Base-by-base conservation (phyloP, 257 asterid species). In the Ilex aquifolium region DNA sequence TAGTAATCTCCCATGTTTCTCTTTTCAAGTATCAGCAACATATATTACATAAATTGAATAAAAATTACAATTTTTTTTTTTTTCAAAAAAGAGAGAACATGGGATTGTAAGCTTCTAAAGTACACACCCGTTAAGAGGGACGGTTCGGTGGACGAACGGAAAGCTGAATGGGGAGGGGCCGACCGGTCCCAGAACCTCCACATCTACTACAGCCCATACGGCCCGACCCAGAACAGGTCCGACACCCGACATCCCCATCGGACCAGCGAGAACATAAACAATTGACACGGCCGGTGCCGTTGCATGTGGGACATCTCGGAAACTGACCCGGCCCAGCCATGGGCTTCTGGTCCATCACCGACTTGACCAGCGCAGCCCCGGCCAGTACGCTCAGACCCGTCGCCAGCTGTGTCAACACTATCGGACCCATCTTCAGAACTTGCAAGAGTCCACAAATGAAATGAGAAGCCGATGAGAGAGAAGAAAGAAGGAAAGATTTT, bases 401-500 rank as follows among this genome's bases (percentile, higher is more conserved):
- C 54, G 54, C 54, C 54, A 49, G 16, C 54, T 49, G 54, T 3
- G 54, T 49, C 14, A 49, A 12, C 54, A 15, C 54, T 4, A 49
- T 7, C 4, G 16, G 54, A 12, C 54, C 54, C 54, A 49, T 49
- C 6, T 15, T 49, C 4, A 32, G 59, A 4, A 32, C 72, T 53
- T 6, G 44, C 27, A 21, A 21, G 27, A 21, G 27, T 21, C 27
- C 27, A 21, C 27, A 0, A 21, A 21, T 16, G 12, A 65, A 61
- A 16, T 15, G 31, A n/a, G 40, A 36, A 50, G 52, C 31, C 31
- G 15, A 63, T 1, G 67, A 42, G 7, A 69, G 32, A 1, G 51
- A 27, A 6, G 69, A 71, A 16, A 73, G 63, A 31, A 44, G 32
- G 48, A 54, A 30, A 39, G 54, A 49, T 49, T 51, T 8, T 65